A percentile compares a stretch with the other conserved stretches of the same genome.
Conservation (phyloP, 2,329 filamentous ascomycete genomes). For the Bipolaris sorokiniana region DNA sequence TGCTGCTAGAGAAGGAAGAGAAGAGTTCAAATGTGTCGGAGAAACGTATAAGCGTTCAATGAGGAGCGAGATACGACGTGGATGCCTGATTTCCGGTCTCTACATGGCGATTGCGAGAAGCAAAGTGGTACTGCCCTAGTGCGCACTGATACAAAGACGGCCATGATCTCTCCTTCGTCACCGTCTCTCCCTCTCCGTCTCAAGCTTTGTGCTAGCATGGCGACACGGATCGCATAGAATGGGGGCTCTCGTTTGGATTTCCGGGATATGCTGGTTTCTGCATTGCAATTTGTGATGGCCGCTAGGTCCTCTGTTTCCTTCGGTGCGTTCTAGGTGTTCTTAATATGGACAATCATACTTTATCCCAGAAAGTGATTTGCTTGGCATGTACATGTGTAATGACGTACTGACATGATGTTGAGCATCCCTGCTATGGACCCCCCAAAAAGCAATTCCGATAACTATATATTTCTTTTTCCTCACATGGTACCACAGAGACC, state of each 20-base stretch:
- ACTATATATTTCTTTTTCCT: background rate
- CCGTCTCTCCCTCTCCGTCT: constrained; percentile 27
- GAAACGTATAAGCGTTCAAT: constrained; percentile 21
- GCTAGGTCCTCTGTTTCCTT: constrained; percentile 25
- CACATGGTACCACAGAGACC: background rate
- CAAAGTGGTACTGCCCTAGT: constrained; percentile 35
- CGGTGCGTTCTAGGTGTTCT: constrained; percentile 33
- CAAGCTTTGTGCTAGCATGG: constrained; percentile 36
- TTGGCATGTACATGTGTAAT: constrained; percentile 1
- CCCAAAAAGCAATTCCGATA: background rate
- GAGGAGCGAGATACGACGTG: constrained; percentile 35
- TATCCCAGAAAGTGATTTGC: constrained; percentile 9
- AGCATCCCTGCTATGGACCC: background rate
- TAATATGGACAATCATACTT: constrained; percentile 37
- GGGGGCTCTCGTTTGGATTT: constrained; percentile 40
- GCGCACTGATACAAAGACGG: constrained; percentile 34
- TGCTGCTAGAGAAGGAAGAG: constrained; percentile 74
- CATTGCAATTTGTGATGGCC: constrained; percentile 40
- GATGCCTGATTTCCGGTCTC: constrained; percentile 34
- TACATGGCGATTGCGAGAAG: constrained; percentile 28
- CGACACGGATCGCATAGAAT: constrained; percentile 31
- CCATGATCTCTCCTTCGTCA: constrained; percentile 25
- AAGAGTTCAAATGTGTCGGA: constrained; percentile 14
- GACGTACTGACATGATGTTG: background rate
- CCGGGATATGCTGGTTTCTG: constrained; percentile 31